Evolutionary conservation across 148 eudicot species (phyloP), one percentile per base, ranked within the genome.

Genomic region (Silene uniflora): DNA sequence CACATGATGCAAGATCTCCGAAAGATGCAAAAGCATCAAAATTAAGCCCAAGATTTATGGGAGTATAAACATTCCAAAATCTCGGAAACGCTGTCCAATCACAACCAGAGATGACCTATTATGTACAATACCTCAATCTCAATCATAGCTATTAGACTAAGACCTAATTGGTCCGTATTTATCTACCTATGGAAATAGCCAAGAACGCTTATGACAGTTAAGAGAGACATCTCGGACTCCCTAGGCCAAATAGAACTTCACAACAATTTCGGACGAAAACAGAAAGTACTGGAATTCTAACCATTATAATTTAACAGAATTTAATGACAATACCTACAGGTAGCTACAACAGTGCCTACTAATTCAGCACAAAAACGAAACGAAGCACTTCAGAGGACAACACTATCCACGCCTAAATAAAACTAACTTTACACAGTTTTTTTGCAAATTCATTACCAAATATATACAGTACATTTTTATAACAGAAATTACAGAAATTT

Each of bases 381-480:
- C 47, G 42, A 62, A 61, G 29, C 19, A 56, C 56, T 58, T 73
- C 4, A 21, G 42, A 39, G 21, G 56, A 61, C 72, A 56, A 35
- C 66, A 72, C 56, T 22, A 75, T 61, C 56, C 27, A 78, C 1
- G 56, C 81, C 67, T 66, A 66, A 42, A 66, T 58, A 66, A 71
- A 78, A 65, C 62, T 70, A 58, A 66, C 81, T 78, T 23, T 78
- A 78, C 76, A 78, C 49, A n/a, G 58, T 16, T 35, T 35, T 44
- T 14, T 77, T 16, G 56, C 56, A 52, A 62, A 69, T 62, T 47
- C 54, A 61, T n/a, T 74, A 71, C 54, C 73, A 67, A 63, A 73
- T 73, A 66, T 73, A 66, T 67, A 78, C 76, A 78, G 58, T 67
- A 78, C 76, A 78, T 49, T 52, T 44, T 56, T 21, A 39, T 22